Evolutionary conservation across 306 rosid species (phyloP), one percentile per base, ranked within the genome.

Genomic region (Psophocarpus tetragonolobus): DNA sequence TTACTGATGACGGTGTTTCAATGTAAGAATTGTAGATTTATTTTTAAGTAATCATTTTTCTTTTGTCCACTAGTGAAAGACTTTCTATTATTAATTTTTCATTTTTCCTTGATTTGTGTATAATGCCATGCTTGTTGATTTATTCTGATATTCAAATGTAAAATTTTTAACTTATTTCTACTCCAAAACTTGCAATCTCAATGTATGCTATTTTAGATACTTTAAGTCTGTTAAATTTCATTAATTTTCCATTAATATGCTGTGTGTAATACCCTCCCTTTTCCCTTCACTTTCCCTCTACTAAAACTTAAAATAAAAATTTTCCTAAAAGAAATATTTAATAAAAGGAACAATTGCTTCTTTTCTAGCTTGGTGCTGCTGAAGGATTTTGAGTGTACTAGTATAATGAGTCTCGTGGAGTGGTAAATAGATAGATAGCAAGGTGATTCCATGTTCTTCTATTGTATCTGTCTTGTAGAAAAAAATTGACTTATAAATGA

Each of bases 1-100:
- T 94, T 82, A 90, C 98, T 32, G 95, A 92, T 35, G 98, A 94
- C 88, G 97, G 97, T 12, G 97, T 92, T 88, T 89, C 97, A 87
- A n/a, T 90, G 98, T 94, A 94, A 87, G 97, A 71, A 80, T 80
- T 81, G 27, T 17, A 45, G 57, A 68, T 69, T 44, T 41, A 29
- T 66, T 67, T 27, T 51, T 63, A 35, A 44, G 41, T 33, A 7
- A 32, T 42, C 0, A 10, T 26, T 33, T 73, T 39, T 42, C 58
- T 41, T 57, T 13, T 60, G 70, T 38, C 57, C 68, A 62, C 41
- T 23, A 23, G 67, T 53, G 13, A 4, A 67, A 13, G 26, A 26
- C 51, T 64, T 64, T 3, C 47, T 35, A 54, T n/a, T n/a, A n/a
- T 75, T 64, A 45, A 36, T 58, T 68, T 83, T 63, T 30, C 75